phyloP scores from a whole-genome alignment of 2,329 filamentous ascomycete species.

The Claviceps sp. region DNA sequence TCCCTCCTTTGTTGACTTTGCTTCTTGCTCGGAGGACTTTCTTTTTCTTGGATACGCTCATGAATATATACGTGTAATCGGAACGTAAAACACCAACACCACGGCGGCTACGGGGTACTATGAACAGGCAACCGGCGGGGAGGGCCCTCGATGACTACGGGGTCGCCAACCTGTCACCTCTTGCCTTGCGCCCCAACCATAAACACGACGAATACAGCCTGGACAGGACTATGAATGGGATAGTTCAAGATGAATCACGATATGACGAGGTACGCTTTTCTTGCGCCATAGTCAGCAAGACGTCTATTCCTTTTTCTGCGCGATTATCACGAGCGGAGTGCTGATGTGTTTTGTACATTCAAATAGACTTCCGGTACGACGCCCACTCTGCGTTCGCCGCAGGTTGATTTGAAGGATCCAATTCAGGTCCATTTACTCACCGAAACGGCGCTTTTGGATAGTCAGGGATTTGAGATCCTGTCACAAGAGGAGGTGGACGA shows the following conservation, averaged over 20 bases:
- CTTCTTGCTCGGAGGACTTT: neutral
- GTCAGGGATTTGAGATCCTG: slow-evolving; percentile 70
- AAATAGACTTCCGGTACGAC: neutral
- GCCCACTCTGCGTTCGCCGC: slow-evolving; percentile 23
- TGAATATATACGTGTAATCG: slow-evolving; percentile 10
- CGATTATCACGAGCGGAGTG: neutral
- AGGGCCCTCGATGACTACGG: slow-evolving; percentile 23
- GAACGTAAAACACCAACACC: slow-evolving; percentile 1
- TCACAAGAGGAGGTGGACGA: slow-evolving; percentile 85
- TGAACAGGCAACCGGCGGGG: slow-evolving; percentile 27
- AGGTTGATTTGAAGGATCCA: slow-evolving; percentile 52
- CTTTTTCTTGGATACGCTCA: slow-evolving; percentile 11
- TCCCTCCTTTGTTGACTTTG: neutral
- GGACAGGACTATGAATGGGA: slow-evolving; percentile 22
- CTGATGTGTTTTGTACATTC: neutral
- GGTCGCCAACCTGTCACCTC: slow-evolving; percentile 17
- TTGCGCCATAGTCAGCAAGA: neutral
- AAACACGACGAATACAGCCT: slow-evolving; percentile 48
- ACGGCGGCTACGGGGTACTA: slow-evolving; percentile 9
- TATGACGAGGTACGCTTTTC: slow-evolving; percentile 42
- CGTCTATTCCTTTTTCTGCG: neutral
- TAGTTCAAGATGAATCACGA: slow-evolving; percentile 29
- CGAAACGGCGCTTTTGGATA: slow-evolving; percentile 85
- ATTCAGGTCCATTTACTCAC: slow-evolving; percentile 86
- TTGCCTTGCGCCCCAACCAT: slow-evolving; percentile 25